Percentiles rank a stretch among this genome's conserved stretches.
phyloP scores from a whole-genome alignment of 495 filamentous ascomycete species.

The Chaetomium fimeti region DNA sequence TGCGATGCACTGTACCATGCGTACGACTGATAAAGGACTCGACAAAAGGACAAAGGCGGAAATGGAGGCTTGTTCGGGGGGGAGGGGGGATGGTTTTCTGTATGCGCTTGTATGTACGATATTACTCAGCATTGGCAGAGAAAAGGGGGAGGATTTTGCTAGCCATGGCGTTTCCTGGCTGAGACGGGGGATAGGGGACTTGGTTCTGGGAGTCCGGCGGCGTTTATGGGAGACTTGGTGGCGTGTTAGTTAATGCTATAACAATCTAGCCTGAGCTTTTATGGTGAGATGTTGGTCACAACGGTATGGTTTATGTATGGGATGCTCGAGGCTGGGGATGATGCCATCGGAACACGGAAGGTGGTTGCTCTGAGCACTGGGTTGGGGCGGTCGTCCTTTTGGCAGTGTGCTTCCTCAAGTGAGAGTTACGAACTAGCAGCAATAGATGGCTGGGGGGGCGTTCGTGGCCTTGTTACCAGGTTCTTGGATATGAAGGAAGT shows the following conservation, averaged over 20 bases:
- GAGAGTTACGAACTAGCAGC: too few relatives aligned
- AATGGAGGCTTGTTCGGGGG: neutral
- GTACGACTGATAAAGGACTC: neutral
- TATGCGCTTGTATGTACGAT: neutral
- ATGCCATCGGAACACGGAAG: too few relatives aligned
- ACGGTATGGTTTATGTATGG: too few relatives aligned
- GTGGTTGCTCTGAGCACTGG: too few relatives aligned
- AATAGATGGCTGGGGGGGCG: too few relatives aligned
- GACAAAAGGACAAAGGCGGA: neutral
- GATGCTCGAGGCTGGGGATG: too few relatives aligned
- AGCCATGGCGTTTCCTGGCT: constrained; percentile 8
- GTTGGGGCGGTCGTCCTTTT: too few relatives aligned
- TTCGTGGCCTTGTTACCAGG: too few relatives aligned
- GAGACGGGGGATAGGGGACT: neutral
- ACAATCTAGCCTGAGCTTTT: neutral
- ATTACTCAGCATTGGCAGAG: neutral
- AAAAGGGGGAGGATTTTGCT: neutral
- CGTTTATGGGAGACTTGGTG: neutral
- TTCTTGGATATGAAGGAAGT: too few relatives aligned
- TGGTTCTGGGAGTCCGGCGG: neutral
- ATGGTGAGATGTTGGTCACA: neutral
- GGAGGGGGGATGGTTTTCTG: neutral
- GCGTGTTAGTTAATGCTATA: neutral
- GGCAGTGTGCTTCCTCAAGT: too few relatives aligned
- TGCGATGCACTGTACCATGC: neutral